Conservation (phyloP, 208 protist genomes). For the Leishmania gerbilli region DNA sequence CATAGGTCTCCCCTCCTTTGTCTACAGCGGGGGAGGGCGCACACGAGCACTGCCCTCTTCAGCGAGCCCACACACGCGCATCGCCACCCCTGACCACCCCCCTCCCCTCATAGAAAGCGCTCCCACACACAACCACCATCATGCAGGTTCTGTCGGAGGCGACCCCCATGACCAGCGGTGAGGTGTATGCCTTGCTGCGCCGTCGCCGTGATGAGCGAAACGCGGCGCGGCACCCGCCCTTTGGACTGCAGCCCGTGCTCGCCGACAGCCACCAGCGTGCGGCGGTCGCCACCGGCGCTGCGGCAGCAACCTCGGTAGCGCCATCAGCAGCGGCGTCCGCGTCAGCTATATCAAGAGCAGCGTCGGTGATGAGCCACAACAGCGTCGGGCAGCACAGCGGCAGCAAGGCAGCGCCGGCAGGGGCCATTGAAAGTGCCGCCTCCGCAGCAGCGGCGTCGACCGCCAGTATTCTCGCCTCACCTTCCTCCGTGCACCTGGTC, state of each 20-base stretch:
- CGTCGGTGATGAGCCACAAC: background rate
- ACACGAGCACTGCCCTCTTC: background rate
- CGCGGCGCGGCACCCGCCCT: constrained; percentile 55
- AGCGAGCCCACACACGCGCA: background rate
- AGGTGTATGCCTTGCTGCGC: constrained; percentile 81
- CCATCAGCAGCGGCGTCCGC: background rate
- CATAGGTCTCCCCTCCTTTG: constrained; percentile 1
- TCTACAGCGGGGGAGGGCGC: background rate
- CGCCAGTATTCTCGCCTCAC: constrained; percentile 33
- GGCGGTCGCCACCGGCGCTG: constrained; percentile 2
- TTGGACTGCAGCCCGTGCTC: constrained; percentile 59
- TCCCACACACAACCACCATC: background rate
- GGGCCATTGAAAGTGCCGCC: constrained; percentile 9
- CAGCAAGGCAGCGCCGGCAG: constrained; percentile 18
- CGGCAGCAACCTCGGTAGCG: background rate
- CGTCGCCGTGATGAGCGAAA: constrained; percentile 83
- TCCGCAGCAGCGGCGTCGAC: constrained; percentile 24
- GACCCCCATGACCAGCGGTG: constrained; percentile 73
- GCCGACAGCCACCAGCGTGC: constrained; percentile 25
- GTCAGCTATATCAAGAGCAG: background rate
- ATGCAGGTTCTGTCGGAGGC: constrained; percentile 76
- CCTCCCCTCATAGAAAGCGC: background rate
- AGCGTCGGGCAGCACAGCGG: background rate
- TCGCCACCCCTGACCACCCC: background rate
- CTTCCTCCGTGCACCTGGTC: constrained; percentile 54